Evolutionary conservation across 345 rosid genomes (phyloP).

Genomic region (Streptanthus diversifolius): DNA sequence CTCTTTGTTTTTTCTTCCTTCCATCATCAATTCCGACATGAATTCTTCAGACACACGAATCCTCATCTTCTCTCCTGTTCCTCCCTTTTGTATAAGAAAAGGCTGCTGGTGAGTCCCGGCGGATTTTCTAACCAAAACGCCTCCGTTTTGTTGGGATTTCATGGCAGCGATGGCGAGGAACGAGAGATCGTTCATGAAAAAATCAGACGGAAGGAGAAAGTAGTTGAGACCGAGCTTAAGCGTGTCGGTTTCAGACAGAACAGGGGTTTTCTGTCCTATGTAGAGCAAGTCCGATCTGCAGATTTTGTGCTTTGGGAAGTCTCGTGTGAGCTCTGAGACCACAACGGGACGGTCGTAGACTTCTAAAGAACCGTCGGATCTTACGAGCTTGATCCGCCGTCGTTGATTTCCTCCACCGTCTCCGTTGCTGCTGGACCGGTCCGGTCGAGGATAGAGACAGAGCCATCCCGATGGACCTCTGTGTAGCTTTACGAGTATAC

Average conservation of each 20-base stretch:
- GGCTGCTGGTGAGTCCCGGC: slow-evolving; percentile 41
- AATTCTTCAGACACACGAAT: slow-evolving; percentile 83
- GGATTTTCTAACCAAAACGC: slow-evolving; percentile 18
- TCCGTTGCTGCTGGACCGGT: slow-evolving; percentile 1
- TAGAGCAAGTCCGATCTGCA: slow-evolving; percentile 72
- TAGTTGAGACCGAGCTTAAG: slow-evolving; percentile 73
- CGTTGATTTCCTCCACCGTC: background rate
- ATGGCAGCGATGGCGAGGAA: slow-evolving; percentile 67
- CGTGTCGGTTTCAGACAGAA: slow-evolving; percentile 57
- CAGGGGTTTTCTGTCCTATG: slow-evolving; percentile 77
- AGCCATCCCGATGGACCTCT: slow-evolving; percentile 30
- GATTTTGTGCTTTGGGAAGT: slow-evolving; percentile 73
- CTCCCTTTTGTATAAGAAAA: slow-evolving; percentile 55
- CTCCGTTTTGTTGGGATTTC: slow-evolving; percentile 18
- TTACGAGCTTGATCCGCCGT: slow-evolving; percentile 53
- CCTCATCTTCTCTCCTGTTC: slow-evolving; percentile 55
- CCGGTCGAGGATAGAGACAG: slow-evolving; percentile 25
- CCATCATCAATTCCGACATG: slow-evolving; percentile 56
- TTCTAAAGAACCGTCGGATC: slow-evolving; percentile 58
- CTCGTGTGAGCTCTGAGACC: slow-evolving; percentile 54
- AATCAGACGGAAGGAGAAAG: slow-evolving; percentile 75
- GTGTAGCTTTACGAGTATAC: slow-evolving; percentile 33
- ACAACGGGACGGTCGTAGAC: slow-evolving; percentile 53
- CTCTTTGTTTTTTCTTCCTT: slow-evolving; percentile 21
- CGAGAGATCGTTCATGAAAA: slow-evolving; percentile 58